Evolutionary conservation across 345 rosid genomes (phyloP), one percentile per base, ranked within the genome.

Genomic region (Raphanus sativus): DNA sequence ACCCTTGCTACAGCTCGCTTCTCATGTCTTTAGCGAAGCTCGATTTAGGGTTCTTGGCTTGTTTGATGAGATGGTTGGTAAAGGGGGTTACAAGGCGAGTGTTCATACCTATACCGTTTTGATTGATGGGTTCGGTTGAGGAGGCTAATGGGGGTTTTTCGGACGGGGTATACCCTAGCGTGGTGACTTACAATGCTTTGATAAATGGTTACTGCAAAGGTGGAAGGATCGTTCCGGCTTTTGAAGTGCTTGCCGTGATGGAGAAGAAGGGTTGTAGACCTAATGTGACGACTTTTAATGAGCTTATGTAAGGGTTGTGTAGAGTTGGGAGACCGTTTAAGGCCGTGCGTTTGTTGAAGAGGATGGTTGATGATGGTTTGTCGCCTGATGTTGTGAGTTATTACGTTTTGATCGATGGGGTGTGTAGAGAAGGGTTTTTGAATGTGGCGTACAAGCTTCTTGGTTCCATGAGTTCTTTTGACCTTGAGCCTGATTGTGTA

Each of bases 271-370:
- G 16, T 48, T 48, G 54, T 0, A 48, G 7, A 5, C 17, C 54
- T 13, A 48, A 48, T 48, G 54, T 13, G 15, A 48, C 17, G 1
- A 48, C 17, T 13, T 48, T 48, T 4, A 48, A 48, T 7, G 54
- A 48, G 81, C 88, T 87, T 71, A 85, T 87, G 59, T 86, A 81
- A 38, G 90, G 90, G 15, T 75, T 85, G 48, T 87, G 90, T 70
- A 78, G 70, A 82, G 84, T 85, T 0, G 85, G 81, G 65, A 83
- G 76, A 76, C 70, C 86, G 2, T 78, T 55, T 50, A 83, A 78
- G 67, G 86, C 86, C 11, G 28, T 82, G 74, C 40, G 75, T 4
- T 80, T 83, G 17, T 70, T 87, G 75, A 70, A 78, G 76, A 76
- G 79, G 76, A 58, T 86, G 54, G 13, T 85, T 62, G 67, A n/a